Percentiles rank a stretch among this genome's conserved stretches.
These are phyloP conservation scores for Flaveria trinervia DNA, from an alignment of 129 eudicot genomes.

Conservation along the genomic window DNA sequence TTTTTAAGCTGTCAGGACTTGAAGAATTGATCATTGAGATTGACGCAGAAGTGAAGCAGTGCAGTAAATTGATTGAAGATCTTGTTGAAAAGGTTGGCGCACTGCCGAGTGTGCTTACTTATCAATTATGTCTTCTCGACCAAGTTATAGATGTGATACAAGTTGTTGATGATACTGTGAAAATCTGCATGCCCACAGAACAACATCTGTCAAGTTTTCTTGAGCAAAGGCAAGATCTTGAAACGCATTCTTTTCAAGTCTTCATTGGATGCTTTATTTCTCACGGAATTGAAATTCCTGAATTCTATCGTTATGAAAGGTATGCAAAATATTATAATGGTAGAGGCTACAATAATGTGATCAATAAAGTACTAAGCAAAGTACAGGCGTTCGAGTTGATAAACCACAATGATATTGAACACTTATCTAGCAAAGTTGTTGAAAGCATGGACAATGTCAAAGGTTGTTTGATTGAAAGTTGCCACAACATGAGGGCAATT, in stretches of 20 bases:
- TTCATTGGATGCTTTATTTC: constrained; percentile 38
- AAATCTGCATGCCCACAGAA: constrained; percentile 27
- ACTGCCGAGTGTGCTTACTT: constrained; percentile 15
- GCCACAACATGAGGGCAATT: constrained; percentile 21
- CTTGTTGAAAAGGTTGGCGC: constrained; percentile 29
- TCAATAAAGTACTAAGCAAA: constrained; percentile 14
- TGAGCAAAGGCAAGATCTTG: constrained; percentile 24
- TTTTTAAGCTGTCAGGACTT: constrained; percentile 28
- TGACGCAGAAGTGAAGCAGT: constrained; percentile 13
- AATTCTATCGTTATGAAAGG: constrained; percentile 29
- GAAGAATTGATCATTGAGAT: constrained; percentile 41
- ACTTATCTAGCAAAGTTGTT: constrained; percentile 6
- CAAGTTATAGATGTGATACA: constrained; percentile 33
- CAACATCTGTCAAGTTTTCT: constrained; percentile 24
- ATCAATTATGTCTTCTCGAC: constrained; percentile 25
- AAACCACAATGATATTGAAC: constrained; percentile 29
- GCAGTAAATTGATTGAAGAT: constrained; percentile 26
- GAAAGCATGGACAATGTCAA: constrained; percentile 23
- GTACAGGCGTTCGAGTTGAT: constrained; percentile 32
- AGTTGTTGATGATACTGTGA: constrained; percentile 27
- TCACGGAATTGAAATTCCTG: constrained; percentile 17
- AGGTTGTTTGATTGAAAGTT: constrained; percentile 37
- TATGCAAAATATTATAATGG: constrained; percentile 34
- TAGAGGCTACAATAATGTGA: constrained; percentile 6
- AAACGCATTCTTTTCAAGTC: constrained; percentile 25